Evolutionary conservation across 768 basidiomycete genomes (phyloP).

Genomic region (Rhizopogon roseolus): DNA sequence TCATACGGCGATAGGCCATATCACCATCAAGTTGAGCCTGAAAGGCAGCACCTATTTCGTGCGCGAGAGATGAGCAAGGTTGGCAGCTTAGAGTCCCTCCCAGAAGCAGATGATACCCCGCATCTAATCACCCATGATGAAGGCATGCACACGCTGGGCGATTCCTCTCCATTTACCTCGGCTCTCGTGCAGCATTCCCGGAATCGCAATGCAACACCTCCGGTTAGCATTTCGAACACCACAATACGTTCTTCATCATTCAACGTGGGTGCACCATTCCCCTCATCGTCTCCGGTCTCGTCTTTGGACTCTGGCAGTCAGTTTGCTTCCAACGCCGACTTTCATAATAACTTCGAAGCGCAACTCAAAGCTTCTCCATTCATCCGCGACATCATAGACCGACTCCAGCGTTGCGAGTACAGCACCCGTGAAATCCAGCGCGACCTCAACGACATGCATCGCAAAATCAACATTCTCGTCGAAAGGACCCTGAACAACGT

Average conservation of each 20-base stretch:
- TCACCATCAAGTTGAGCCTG: conserved; percentile 40
- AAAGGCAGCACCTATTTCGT: conserved; percentile 36
- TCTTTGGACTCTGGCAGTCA: conserved; percentile 74
- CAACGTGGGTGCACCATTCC: conserved; percentile 40
- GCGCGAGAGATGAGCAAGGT: conserved; percentile 46
- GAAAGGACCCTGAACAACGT: conserved; percentile 49
- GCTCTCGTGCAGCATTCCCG: conserved; percentile 33
- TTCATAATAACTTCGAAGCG: conserved; percentile 52
- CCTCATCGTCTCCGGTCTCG: conserved; percentile 73
- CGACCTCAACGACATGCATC: conserved; percentile 67
- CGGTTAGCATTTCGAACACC: conserved; percentile 31
- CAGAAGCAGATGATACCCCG: conserved; percentile 52
- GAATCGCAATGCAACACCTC: conserved; percentile 41
- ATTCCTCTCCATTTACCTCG: conserved; percentile 34
- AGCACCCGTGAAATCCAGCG: conserved; percentile 68
- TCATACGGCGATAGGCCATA: conserved; percentile 39
- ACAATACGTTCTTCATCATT: conserved; percentile 37
- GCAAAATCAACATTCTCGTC: conserved; percentile 72
- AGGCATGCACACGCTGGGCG: conserved; percentile 19
- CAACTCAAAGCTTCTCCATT: conserved; percentile 75
- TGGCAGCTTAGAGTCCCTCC: conserved; percentile 46
- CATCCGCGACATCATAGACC: conserved; percentile 72
- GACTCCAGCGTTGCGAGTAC: conserved; percentile 67
- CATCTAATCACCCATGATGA: conserved; percentile 26
- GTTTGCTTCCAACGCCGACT: conserved; percentile 44